A percentile compares a stretch with the other conserved stretches of the same genome.
Conservation (phyloP, 2,329 filamentous ascomycete genomes). For the Colletotrichum neosansevieriae region DNA sequence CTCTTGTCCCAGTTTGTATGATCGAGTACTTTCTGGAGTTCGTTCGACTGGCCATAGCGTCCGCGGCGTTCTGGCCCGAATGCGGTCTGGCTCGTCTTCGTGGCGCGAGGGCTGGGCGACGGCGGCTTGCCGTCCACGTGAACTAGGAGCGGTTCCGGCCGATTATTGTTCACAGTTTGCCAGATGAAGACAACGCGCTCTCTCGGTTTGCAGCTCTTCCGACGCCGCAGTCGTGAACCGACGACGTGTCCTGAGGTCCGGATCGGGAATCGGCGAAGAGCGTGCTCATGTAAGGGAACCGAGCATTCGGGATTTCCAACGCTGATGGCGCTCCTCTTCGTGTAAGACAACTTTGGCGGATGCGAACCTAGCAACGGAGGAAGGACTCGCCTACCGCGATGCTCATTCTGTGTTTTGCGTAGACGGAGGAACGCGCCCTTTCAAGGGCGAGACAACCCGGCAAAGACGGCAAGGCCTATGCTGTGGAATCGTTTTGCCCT, state of each 20-base stretch:
- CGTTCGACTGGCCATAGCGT: not conserved
- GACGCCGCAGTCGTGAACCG: too few relatives aligned
- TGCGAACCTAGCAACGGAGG: not conserved
- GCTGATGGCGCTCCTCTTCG: not conserved
- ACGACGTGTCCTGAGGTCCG: not conserved
- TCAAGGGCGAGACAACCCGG: not conserved
- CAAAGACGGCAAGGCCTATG: not conserved
- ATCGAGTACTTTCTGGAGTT: not conserved
- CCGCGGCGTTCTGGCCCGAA: not conserved
- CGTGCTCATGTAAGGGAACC: not conserved
- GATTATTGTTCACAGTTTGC: not conserved
- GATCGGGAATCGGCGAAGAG: slow-evolving; percentile 8
- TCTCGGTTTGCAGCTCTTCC: not conserved
- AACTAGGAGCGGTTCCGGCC: slow-evolving; percentile 12
- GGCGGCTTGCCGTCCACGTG: not conserved
- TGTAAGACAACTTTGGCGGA: not conserved
- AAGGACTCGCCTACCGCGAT: not conserved
- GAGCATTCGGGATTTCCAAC: not conserved
- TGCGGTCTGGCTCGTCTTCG: not conserved
- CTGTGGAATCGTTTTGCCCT: not conserved
- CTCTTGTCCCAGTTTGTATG: not conserved
- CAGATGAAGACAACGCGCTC: too few relatives aligned
- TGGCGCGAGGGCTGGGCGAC: slow-evolving; percentile 9
- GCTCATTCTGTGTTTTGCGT: not conserved
- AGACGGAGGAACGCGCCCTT: slow-evolving; percentile 1